Evolutionary conservation across 2,329 filamentous ascomycete species (phyloP).

Genomic region (Fusarium keratoplasticum): DNA sequence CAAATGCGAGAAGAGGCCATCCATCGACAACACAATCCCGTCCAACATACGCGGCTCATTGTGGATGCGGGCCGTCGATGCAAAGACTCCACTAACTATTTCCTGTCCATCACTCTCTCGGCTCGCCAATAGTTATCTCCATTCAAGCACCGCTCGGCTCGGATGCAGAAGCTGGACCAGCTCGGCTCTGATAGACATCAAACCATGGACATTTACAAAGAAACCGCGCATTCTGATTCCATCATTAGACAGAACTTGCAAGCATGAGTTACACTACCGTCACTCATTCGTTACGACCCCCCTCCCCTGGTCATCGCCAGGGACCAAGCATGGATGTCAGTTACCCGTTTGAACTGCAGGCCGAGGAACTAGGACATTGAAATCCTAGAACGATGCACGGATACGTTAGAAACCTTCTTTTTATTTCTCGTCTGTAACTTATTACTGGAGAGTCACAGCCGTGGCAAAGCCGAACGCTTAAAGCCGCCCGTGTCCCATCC

Average conservation of each 20-base stretch:
- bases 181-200: background rate
- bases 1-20: background rate
- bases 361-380: slow-evolving; percentile 35
- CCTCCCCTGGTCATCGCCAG: slow-evolving; percentile 20
- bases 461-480: slow-evolving; percentile 16
- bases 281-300: slow-evolving; percentile 2
- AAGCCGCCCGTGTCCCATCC: slow-evolving; percentile 29
- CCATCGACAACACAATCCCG: slow-evolving; percentile 11
- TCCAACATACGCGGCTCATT: slow-evolving; percentile 26
- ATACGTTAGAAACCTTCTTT: slow-evolving; percentile 17
- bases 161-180: background rate
- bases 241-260: background rate
- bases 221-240: background rate
- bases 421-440: slow-evolving; percentile 1
- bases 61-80: slow-evolving; percentile 31
- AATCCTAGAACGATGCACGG: slow-evolving; percentile 29
- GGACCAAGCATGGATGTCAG: slow-evolving; percentile 31
- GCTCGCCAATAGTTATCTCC: slow-evolving; percentile 4
- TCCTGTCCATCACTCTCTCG: background rate
- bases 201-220: background rate
- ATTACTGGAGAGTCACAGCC: background rate
- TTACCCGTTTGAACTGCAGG: slow-evolving; percentile 12
- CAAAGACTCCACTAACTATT: slow-evolving; percentile 3
- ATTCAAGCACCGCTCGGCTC: slow-evolving; percentile 7
- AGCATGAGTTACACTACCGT: background rate